Percentiles rank a stretch among this genome's conserved stretches.
Evolutionary conservation across 2,329 filamentous ascomycete species (phyloP).

Genomic region (Exophiala alcalophila): DNA sequence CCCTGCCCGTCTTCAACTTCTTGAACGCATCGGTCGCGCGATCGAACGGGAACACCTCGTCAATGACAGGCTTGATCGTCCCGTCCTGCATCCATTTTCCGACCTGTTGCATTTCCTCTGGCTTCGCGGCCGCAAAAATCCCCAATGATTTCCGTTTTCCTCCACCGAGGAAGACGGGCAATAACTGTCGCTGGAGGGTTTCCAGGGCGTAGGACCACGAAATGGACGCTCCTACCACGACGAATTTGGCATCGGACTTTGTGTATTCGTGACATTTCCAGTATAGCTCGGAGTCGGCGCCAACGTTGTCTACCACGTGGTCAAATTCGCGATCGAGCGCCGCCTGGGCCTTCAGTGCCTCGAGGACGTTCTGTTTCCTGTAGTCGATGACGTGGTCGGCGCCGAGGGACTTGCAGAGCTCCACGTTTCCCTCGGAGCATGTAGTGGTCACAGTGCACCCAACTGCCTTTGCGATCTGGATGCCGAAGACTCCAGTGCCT

Average conservation of each 20-base stretch:
- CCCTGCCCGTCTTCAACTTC: conserved; percentile 55
- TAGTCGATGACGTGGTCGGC: conserved; percentile 65
- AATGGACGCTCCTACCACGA: conserved; percentile 41
- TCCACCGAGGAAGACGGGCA: conserved; percentile 51
- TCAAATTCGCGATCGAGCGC: conserved; percentile 52
- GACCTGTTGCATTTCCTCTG: conserved; percentile 50
- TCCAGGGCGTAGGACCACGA: conserved; percentile 5
- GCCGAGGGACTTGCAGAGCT: conserved; percentile 57
- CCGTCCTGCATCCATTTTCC: conserved; percentile 57
- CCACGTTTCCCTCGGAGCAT: conserved; percentile 58
- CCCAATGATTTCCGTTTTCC: conserved; percentile 41
- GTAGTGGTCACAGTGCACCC: conserved; percentile 54
- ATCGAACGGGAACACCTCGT: conserved; percentile 55
- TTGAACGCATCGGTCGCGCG: conserved; percentile 57
- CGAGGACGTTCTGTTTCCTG: conserved; percentile 44
- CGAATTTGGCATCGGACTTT: conserved; percentile 48
- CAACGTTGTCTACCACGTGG: conserved; percentile 58
- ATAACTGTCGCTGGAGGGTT: conserved; percentile 39
- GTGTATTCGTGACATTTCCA: conserved; percentile 53
- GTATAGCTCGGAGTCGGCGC: conserved; percentile 52
- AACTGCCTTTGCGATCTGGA: conserved; percentile 62
- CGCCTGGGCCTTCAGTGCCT: conserved; percentile 37
- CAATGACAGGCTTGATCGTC: conserved; percentile 56
- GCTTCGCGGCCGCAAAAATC: conserved; percentile 38
- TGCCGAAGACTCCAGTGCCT: conserved; percentile 58